Evolutionary conservation across 768 basidiomycete genomes (phyloP), one percentile per base, ranked within the genome.

Genomic region (Floccularia luteovirens): DNA sequence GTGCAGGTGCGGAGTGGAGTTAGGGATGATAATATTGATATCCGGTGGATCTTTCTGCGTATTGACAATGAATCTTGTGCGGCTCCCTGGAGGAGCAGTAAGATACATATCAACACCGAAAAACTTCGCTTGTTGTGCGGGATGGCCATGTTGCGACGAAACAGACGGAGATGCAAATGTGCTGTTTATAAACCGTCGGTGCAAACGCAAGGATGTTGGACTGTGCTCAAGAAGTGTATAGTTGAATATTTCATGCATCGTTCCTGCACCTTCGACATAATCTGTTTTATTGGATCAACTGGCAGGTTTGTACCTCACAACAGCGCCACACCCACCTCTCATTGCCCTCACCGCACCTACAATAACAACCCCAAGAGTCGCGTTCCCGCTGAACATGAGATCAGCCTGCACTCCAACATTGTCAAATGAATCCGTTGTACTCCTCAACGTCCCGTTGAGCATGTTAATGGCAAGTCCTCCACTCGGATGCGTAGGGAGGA

Each of bases 181-280:
- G 13, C 55, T 53, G 49, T 70, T 70, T 43, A 70, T 66, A 54
- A 63, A 67, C 30, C 58, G 52, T 28, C 64, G 54, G 40, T 67
- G 60, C 2, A 70, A 55, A 10, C 59, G 57, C 16, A 67, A 54
- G 23, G 52, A 57, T 3, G 63, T 61, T n/a, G 46, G 38, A 35
- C 57, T 59, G 44, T 52, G 59, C 11, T 53, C 47, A 3, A 52
- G 46, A 11, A 69, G 51, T 2, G 67, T 68, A 48, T 70, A 70
- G 48, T 68, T 68, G 57, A 70, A 70, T 36, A 66, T 64, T 31
- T 63, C 54, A 43, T 68, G 56, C 61, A 62, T 61, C 5, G 54
- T 58, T n/a, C 62, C 60, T 16, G 49, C 48, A 24, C 60, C 61
- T 47, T 68, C 67, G 34, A 66, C 65, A 41, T 66, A 68, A 48